A percentile compares a stretch with the other conserved stretches of the same genome.
Evolutionary conservation across 768 basidiomycete genomes (phyloP).

Genomic region (Floccularia luteovirens): DNA sequence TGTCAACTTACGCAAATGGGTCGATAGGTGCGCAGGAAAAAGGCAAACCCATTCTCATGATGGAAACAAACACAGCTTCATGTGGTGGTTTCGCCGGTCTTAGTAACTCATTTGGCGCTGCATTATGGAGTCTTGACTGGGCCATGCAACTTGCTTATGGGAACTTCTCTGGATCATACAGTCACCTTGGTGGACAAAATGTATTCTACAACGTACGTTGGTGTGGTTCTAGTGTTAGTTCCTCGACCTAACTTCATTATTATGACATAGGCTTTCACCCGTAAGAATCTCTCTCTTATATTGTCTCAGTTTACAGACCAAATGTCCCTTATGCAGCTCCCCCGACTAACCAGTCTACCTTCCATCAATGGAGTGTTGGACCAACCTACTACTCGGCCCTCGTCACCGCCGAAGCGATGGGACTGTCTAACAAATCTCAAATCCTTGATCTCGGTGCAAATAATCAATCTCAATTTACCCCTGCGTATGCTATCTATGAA

Average conservation of each 20-base stretch:
- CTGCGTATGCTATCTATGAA: conserved; percentile 73
- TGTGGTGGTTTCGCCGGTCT: conserved; percentile 65
- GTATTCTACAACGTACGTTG: conserved; percentile 61
- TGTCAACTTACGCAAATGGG: conserved; percentile 44
- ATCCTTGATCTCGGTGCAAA: conserved; percentile 64
- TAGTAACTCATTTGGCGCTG: conserved; percentile 54
- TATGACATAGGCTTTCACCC: conserved; percentile 49
- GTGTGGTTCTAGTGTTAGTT: background rate
- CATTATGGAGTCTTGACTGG: conserved; percentile 60
- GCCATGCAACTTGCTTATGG: conserved; percentile 47
- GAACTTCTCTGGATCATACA: conserved; percentile 42
- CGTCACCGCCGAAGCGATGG: conserved; percentile 63
- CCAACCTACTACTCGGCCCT: conserved; percentile 70
- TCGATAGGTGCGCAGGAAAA: conserved; percentile 32
- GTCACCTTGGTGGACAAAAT: conserved; percentile 57
- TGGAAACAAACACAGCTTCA: conserved; percentile 65
- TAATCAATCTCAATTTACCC: conserved; percentile 43
- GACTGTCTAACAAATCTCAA: conserved; percentile 54
- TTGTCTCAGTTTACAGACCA: background rate
- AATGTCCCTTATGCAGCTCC: conserved; percentile 22
- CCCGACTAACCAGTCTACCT: conserved; percentile 45
- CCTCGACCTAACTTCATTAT: conserved; percentile 11
- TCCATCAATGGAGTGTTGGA: conserved; percentile 67
- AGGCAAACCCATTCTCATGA: conserved; percentile 48
- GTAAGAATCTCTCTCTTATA: conserved; percentile 23